Evolutionary conservation across 768 basidiomycete species (phyloP).

Genomic region (Russula compacta): DNA sequence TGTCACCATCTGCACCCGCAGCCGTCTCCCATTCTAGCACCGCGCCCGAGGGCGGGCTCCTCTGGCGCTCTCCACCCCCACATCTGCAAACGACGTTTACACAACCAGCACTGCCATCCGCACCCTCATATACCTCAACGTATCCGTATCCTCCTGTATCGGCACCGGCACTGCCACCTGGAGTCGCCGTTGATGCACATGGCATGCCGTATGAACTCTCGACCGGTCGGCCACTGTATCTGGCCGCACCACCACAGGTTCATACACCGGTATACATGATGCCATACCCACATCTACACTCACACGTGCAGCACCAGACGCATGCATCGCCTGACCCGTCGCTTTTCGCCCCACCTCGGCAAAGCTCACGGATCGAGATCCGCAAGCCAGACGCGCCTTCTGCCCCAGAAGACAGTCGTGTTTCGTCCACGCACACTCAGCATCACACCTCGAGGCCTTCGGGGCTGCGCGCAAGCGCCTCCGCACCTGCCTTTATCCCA

Average conservation of each 20-base stretch:
- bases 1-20: slow-evolving; percentile 1
- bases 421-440: background rate
- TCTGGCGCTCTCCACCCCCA: slow-evolving; percentile 32
- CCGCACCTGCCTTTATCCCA: slow-evolving; percentile 10
- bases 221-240: slow-evolving; percentile 71
- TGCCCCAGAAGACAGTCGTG: background rate
- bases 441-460: slow-evolving; percentile 22
- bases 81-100: slow-evolving; percentile 38
- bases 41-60: slow-evolving; percentile 20
- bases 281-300: slow-evolving; percentile 58
- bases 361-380: slow-evolving; percentile 65
- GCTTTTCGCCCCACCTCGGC: slow-evolving; percentile 68
- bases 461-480: slow-evolving; percentile 31
- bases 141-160: slow-evolving; percentile 42
- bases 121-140: slow-evolving; percentile 60
- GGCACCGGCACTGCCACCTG: slow-evolving; percentile 46
- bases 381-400: slow-evolving; percentile 42
- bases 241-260: slow-evolving; percentile 32
- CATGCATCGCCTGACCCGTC: slow-evolving; percentile 54
- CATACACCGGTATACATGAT: slow-evolving; percentile 42
- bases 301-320: slow-evolving; percentile 33
- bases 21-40: slow-evolving; percentile 3
- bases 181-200: slow-evolving; percentile 62
- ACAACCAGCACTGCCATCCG: slow-evolving; percentile 30
- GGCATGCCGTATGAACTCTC: slow-evolving; percentile 78